A percentile compares a stretch with the other conserved stretches of the same genome.
Evolutionary conservation across 495 filamentous ascomycete species (phyloP).

Genomic region (Hyaloscypha bicolor): DNA sequence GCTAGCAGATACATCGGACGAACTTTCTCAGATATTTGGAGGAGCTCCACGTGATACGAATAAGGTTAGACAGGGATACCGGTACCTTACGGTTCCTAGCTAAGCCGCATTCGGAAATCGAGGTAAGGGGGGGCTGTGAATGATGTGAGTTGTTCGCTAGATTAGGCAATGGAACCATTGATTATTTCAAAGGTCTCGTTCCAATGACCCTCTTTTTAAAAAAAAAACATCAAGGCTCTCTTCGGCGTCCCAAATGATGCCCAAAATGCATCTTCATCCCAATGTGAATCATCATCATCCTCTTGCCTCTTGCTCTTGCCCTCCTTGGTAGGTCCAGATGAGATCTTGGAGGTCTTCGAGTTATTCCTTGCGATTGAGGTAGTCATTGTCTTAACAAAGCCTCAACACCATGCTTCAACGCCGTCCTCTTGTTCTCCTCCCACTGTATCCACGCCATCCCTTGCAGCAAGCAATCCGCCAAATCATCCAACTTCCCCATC

Average conservation of each 20-base stretch:
- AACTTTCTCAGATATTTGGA: not conserved
- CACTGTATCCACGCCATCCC: conserved; percentile 85
- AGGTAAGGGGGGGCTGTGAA: too few species aligned
- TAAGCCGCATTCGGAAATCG: conserved; percentile 3
- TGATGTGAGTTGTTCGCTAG: too few species aligned
- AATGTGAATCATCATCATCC: too few species aligned
- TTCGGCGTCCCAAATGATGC: too few species aligned
- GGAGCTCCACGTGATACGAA: not conserved
- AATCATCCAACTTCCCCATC: conserved; percentile 79
- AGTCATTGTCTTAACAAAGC: conserved; percentile 11
- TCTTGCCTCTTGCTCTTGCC: too few species aligned
- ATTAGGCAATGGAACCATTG: too few species aligned
- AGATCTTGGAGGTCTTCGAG: not conserved
- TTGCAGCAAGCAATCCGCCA: conserved; percentile 88
- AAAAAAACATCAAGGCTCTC: too few species aligned
- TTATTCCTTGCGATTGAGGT: too few species aligned
- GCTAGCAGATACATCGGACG: not conserved
- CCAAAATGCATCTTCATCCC: too few species aligned
- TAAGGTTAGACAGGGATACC: not conserved
- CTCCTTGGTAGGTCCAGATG: not conserved
- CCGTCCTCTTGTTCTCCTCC: conserved; percentile 64
- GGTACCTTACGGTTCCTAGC: conserved; percentile 8
- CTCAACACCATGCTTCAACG: conserved; percentile 27
- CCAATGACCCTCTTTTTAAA: too few species aligned
- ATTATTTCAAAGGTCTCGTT: too few species aligned